Base-by-base conservation (phyloP, 352 stramenopile species). In the Phytophthora macrochlamydospora region DNA sequence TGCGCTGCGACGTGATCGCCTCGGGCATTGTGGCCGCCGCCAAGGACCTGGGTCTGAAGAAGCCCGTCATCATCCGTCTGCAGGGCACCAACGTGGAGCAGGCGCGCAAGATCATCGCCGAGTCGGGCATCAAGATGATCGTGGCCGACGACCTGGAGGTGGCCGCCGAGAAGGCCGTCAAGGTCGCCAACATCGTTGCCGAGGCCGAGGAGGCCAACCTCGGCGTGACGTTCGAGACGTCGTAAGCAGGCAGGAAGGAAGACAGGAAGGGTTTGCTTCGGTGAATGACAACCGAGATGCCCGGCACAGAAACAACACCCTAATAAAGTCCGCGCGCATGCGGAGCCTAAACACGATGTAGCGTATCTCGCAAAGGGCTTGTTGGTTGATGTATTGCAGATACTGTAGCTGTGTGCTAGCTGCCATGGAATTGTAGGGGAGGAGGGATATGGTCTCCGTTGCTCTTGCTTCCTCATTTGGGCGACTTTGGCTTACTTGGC, bases 51-150 rank as follows among this genome's bases (percentile, higher is more conserved):
- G 97, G 94, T 24, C 81, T 99, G 43, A 94, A 97, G 69, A 99
- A 99, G 83, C 98, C 98, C 33, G 92, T 99, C 56, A 95, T 99
- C 51, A 98, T 99, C 69, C 91, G 98, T 78, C 87, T 99, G 58
- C 88, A 99, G 79, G 98, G 98, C 62, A 99, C 97, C 52, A 99
- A 99, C 85, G 96, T 99, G 24, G 91, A 98, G 67, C 87, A 92
- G 71, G 97, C 91, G 14, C 96, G 97, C 59, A 86, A 97, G 63
- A 84, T 99, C 65, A 97, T 99, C 75, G 79, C 90, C 56, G 90
- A 89, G 56, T 97, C 84, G 67, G 95, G 94, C 58, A 94, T 98
- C 61, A 90, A 97, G 72, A 97, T 99, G 85, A 98, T 97, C 63
- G 90, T 97, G 24, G 84, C 94, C 43, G 81, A 98, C 71, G 95